Base-by-base conservation (phyloP, 768 basidiomycete genomes). In the Paxillus rubicundulus region DNA sequence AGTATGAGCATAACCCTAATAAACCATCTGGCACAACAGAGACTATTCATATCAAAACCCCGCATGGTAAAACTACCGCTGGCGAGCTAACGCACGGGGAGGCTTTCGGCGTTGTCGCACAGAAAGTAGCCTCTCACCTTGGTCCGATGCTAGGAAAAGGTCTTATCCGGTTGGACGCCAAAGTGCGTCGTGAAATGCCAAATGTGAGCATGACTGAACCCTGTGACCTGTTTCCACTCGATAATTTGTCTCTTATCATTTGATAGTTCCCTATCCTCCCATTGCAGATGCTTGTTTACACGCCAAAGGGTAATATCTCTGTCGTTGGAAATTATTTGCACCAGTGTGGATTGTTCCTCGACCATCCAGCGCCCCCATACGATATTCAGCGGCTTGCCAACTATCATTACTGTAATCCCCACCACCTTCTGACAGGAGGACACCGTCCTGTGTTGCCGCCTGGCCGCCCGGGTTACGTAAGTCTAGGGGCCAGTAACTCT, bases 231-330 rank as follows among this genome's bases (percentile, higher is more conserved):
- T 50, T 45, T 16, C 13, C 45, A 28, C 52, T 61, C 45, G 49
- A 59, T 50, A 59, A 49, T 47, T 30, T 52, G 62, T 56, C 55
- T 61, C 52, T 55, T 49, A 55, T 54, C 24, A 47, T 55, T 36
- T 37, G 49, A 12, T 45, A 95, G 91, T 77, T 89, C 47, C 88
- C 89, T 44, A 89, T 93, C 49, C 76, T 96, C 41, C 82, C 86
- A 18, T 77, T 98, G 16, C 87, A 88, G 63, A 80, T 97, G 70
- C 82, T 97, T 36, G 84, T 98, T 28, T 96, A 89, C 70, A 96
- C 96, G 5, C 92, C 92, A 5, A 97, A 96, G 68, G 90, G 92
- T 30, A 94, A 98, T 70, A 87, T 98, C 56, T 73, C 78, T 30
- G 84, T 87, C 49, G 87, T 99, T 55, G 85, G 90, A 56, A 77